Percentiles rank a stretch among this genome's conserved stretches.
phyloP scores from a whole-genome alignment of 805 yeast genomes.

The Candida morakotiae region DNA sequence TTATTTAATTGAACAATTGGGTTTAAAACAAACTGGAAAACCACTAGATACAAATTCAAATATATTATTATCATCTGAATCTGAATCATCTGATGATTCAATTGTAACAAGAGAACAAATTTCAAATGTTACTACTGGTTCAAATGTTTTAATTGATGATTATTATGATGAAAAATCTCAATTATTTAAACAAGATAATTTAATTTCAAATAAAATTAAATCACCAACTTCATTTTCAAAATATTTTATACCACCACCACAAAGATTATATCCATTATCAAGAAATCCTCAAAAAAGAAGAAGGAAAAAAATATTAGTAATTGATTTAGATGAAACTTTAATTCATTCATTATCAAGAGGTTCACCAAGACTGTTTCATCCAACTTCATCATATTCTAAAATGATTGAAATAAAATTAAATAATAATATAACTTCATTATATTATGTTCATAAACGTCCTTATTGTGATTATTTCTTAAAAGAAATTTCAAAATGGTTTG shows the following conservation, averaged over 20 bases:
- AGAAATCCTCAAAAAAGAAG: conserved; percentile 35
- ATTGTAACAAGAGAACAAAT: conserved; percentile 5
- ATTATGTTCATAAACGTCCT: conserved; percentile 90
- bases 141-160: conserved; percentile 1
- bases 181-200: conserved; percentile 35
- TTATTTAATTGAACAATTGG: conserved; percentile 12
- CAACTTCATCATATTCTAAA: conserved; percentile 36
- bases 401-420: conserved; percentile 77
- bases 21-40: not conserved
- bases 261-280: conserved; percentile 36
- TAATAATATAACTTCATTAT: conserved; percentile 71
- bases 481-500: conserved; percentile 81
- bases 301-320: conserved; percentile 63
- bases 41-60: not conserved
- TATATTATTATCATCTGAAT: too few relatives aligned
- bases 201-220: conserved; percentile 37
- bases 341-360: conserved; percentile 84
- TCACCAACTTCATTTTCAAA: conserved; percentile 39
- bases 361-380: conserved; percentile 41
- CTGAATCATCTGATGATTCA: conserved; percentile 2
- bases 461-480: conserved; percentile 80
- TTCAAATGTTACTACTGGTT: too few relatives aligned
- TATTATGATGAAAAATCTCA: conserved; percentile 29
- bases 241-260: conserved; percentile 45
- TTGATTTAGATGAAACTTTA: conserved; percentile 91